Base-by-base conservation (phyloP, 2,329 filamentous ascomycete genomes). In the Colletotrichum limetticola region DNA sequence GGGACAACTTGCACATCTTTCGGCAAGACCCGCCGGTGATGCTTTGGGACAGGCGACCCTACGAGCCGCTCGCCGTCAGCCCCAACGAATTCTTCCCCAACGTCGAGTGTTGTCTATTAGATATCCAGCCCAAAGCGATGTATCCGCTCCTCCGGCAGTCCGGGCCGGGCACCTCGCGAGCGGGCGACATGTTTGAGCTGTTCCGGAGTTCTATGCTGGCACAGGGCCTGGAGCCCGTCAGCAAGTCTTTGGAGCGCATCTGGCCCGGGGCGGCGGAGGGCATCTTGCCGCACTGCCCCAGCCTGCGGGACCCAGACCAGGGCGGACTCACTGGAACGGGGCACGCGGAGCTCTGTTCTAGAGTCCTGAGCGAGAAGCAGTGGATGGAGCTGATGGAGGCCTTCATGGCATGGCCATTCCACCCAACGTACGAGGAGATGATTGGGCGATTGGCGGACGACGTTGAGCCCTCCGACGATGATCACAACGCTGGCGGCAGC, bases 371-470 rank as follows among this genome's bases (percentile, higher is more conserved):
- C 56, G 79, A 84, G 75, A 77, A 78, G 16, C 91, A 93, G 84
- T 85, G 91, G 79, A 79, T 85, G 22, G 89, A 92, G 72, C 81
- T 94, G 19, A 74, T 91, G 5, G 84, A 88, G 75, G 86, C 87
- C 0, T 94, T 90, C 86, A 85, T 90, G 80, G 82, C 87, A 63
- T 94, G 92, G 92, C 91, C 91, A 0, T 93, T 93, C 75, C 81
- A 82, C 3, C 91, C 90, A 1, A 76, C 78, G 2, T 88, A 87
- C 74, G 57, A 79, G 6, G 83, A 89, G 71, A 80, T 91, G 65
- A 80, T 90, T n/a, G 81, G 82, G 5, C 82, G 86, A 30, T 74
- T 80, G 12, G 59, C 76, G 4, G 82, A 82, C 22, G 80, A 82
- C 4, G 71, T 68, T 1, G 75, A 80, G 0, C 19, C n/a, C n/a